Conservation (phyloP, 2,329 filamentous ascomycete genomes). For the Gliomastix tumulicola region DNA sequence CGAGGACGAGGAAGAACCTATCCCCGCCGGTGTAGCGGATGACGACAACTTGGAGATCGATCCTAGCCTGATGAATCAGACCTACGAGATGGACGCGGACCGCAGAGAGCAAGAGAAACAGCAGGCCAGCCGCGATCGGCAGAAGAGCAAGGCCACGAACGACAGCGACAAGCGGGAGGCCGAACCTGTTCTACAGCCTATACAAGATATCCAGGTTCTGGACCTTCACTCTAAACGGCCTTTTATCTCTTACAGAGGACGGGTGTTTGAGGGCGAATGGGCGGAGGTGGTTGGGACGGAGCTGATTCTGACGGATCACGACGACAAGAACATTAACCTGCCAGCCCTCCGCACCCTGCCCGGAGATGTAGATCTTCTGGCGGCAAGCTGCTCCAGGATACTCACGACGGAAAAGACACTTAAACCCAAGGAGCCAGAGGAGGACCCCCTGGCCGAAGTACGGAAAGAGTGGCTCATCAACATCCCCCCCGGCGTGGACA, state of each 20-base stretch:
- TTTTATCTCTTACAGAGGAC: conserved; percentile 71
- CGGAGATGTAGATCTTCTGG: conserved; percentile 62
- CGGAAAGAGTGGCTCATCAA: conserved; percentile 34
- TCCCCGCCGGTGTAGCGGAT: not conserved
- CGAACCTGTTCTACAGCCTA: no score
- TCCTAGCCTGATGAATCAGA: conserved; percentile 3
- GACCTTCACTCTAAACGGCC: conserved; percentile 73
- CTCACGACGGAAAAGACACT: conserved; percentile 59
- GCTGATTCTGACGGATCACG: conserved; percentile 57
- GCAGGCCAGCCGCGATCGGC: not conserved
- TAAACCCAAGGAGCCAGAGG: conserved; percentile 30
- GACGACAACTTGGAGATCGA: conserved; percentile 1
- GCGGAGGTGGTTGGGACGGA: conserved; percentile 78
- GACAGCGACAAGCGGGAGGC: no score
- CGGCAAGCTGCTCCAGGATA: conserved; percentile 63
- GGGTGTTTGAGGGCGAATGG: conserved; percentile 77
- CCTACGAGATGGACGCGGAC: no score
- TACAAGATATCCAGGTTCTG: conserved; percentile 69
- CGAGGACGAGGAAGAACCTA: conserved; percentile 3
- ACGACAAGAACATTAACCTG: conserved; percentile 37
- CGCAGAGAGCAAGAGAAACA: not conserved
- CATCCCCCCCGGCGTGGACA: conserved; percentile 36
- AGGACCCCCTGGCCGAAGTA: conserved; percentile 28
- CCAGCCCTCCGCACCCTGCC: conserved; percentile 43
- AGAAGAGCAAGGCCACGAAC: no score